phyloP scores from a whole-genome alignment of 2,329 filamentous ascomycete genomes.

The Talaromyces marneffei region DNA sequence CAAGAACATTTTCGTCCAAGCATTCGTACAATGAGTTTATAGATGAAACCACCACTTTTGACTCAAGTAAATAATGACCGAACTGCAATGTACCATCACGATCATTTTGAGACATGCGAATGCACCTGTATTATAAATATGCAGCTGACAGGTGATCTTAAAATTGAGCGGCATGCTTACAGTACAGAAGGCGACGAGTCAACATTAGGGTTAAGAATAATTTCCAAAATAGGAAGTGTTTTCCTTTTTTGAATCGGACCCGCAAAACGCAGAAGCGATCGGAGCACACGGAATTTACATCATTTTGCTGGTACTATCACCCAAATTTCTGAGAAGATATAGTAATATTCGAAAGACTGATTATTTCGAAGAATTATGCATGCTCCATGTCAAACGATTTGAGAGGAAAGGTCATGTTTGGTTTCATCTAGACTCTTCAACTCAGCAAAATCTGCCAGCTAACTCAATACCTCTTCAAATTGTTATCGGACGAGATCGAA shows the following conservation, averaged over 20 bases:
- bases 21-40: not conserved
- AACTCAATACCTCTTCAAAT: conserved; percentile 26
- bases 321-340: too few species aligned
- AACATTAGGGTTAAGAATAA: not conserved
- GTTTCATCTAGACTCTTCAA: not conserved
- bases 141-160: not conserved
- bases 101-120: not conserved
- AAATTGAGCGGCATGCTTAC: not conserved
- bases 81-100: not conserved
- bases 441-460: not conserved
- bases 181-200: not conserved
- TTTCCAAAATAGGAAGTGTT: not conserved
- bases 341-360: too few species aligned
- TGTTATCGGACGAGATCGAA: conserved; percentile 43
- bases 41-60: too few species aligned
- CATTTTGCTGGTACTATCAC: not conserved
- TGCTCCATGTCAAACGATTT: not conserved
- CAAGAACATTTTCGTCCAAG: not conserved
- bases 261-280: not conserved
- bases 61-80: too few species aligned
- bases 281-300: not conserved
- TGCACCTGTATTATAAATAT: not conserved
- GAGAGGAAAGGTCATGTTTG: not conserved
- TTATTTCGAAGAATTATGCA: not conserved
- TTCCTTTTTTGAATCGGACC: not conserved